Conservation (phyloP, 129 eudicot species). For the Pseudognaphalium luteoalbum region DNA sequence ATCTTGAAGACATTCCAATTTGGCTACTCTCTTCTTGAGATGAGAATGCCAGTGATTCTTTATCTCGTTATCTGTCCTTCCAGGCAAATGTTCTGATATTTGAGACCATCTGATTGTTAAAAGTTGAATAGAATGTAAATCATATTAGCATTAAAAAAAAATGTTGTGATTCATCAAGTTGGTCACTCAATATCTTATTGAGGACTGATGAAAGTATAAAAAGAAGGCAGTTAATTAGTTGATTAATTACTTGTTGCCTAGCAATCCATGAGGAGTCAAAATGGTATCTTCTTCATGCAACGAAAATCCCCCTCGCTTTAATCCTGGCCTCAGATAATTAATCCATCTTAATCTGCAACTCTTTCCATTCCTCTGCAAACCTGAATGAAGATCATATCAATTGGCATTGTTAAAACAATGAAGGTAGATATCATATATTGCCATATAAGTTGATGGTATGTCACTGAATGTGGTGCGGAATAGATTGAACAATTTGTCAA, state of each 20-base stretch:
- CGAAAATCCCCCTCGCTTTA: slow-evolving; percentile 5
- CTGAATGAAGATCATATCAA: not conserved
- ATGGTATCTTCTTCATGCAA: not conserved
- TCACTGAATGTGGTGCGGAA: not conserved
- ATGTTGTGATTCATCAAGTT: not conserved
- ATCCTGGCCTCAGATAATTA: slow-evolving; percentile 11
- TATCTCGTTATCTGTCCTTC: slow-evolving; percentile 12
- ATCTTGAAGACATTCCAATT: slow-evolving; percentile 2
- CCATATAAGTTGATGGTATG: too few species aligned
- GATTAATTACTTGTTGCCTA: not conserved
- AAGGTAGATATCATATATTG: too few species aligned
- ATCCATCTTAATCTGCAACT: slow-evolving; percentile 10
- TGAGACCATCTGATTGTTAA: slow-evolving; percentile 3
- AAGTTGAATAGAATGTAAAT: not conserved
- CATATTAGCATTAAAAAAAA: not conserved
- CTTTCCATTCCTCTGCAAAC: slow-evolving; percentile 8
- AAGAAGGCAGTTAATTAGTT: not conserved
- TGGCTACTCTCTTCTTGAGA: slow-evolving; percentile 3
- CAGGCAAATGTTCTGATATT: slow-evolving; percentile 10
- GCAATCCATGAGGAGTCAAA: not conserved
- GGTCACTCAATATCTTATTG: not conserved
- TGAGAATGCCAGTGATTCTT: not conserved
- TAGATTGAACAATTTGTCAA: not conserved
- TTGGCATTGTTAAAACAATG: not conserved
- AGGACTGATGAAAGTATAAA: not conserved